Percentiles rank a stretch among this genome's conserved stretches.
Conservation (phyloP, 2,329 filamentous ascomycete genomes). For the Penicillium frequentans region DNA sequence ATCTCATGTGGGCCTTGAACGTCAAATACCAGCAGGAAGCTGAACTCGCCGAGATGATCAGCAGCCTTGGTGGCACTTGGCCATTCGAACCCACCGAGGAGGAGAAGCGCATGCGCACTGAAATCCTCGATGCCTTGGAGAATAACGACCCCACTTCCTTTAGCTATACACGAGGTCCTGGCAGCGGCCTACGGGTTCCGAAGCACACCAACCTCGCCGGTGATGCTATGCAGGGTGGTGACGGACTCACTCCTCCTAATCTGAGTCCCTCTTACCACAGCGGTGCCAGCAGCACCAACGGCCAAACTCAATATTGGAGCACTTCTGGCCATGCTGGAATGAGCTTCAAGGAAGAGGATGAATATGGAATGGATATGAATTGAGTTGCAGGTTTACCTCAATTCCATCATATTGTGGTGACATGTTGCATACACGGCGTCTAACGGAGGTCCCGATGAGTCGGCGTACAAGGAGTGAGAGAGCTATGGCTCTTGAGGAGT, state of each 20-base stretch:
- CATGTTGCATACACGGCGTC: constrained; percentile 33
- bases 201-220: constrained; percentile 91
- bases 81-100: constrained; percentile 86
- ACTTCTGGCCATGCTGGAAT: constrained; percentile 56
- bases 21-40: constrained; percentile 87
- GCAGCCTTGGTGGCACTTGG: constrained; percentile 70
- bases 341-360: constrained; percentile 92
- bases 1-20: constrained; percentile 96
- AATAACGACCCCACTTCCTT: constrained; percentile 77
- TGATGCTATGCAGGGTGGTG: constrained; percentile 61
- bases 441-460: constrained; percentile 5
- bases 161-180: constrained; percentile 78
- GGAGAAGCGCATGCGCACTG: constrained; percentile 91
- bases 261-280: constrained; percentile 71
- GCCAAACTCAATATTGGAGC: constrained; percentile 56
- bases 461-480: neutral
- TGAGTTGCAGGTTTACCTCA: constrained; percentile 15
- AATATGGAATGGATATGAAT: constrained; percentile 77
- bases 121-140: constrained; percentile 81
- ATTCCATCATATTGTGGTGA: constrained; percentile 16
- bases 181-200: constrained; percentile 84
- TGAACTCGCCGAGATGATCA: constrained; percentile 74
- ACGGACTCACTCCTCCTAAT: constrained; percentile 57
- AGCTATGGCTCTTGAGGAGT: neutral
- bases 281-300: constrained; percentile 64